These are phyloP conservation scores for Penicillium daleae DNA, from an alignment of 495 filamentous ascomycete species.

Conservation along the genomic window DNA sequence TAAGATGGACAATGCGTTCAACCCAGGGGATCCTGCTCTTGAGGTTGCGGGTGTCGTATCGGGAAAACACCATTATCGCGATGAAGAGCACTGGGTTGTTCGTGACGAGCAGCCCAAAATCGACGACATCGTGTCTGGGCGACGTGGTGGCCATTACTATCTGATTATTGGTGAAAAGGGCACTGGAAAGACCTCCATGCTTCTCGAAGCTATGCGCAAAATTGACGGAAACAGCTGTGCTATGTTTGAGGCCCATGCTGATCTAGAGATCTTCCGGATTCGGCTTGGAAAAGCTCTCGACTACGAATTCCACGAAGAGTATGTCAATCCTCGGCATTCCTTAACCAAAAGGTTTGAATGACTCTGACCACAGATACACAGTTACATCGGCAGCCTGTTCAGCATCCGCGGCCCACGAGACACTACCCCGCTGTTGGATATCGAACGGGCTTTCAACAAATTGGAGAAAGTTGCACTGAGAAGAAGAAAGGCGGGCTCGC, in stretches of 20 bases:
- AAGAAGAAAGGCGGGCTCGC: slow-evolving; percentile 59
- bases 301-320: slow-evolving; percentile 82
- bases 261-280: slow-evolving; percentile 92
- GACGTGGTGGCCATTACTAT: slow-evolving; percentile 78
- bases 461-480: slow-evolving; percentile 89
- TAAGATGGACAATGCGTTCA: slow-evolving; percentile 94
- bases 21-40: slow-evolving; percentile 87
- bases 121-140: slow-evolving; percentile 75
- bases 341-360: neutral
- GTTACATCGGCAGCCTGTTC: slow-evolving; percentile 95
- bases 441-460: slow-evolving; percentile 96
- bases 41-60: slow-evolving; percentile 79
- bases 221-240: slow-evolving; percentile 82
- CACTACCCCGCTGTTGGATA: slow-evolving; percentile 86
- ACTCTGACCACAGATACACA: slow-evolving; percentile 47
- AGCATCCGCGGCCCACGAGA: slow-evolving; percentile 92
- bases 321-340: slow-evolving; percentile 13
- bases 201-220: slow-evolving; percentile 91
- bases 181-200: slow-evolving; percentile 93
- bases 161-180: slow-evolving; percentile 96
- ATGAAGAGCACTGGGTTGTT: slow-evolving; percentile 78
- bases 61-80: slow-evolving; percentile 51
- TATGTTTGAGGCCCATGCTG: slow-evolving; percentile 95
- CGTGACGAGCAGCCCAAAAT: slow-evolving; percentile 80
- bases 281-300: slow-evolving; percentile 90